Conservation (phyloP, 495 filamentous ascomycete genomes). For the Talaromyces nanjingensis region DNA sequence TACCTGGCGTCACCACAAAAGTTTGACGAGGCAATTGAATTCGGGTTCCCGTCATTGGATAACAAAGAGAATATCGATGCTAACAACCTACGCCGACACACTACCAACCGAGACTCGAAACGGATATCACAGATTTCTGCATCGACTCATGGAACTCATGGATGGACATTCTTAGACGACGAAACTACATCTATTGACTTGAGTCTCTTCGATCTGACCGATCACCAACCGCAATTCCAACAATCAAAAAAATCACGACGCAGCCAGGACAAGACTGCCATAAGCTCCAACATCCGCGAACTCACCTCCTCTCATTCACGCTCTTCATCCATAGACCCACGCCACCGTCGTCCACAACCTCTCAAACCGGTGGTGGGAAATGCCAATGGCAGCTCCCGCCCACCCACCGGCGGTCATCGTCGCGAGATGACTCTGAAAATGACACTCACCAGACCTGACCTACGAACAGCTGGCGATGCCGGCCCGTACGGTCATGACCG, state of each 20-base stretch:
- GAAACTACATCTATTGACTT: conserved; percentile 27
- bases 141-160: conserved; percentile 5
- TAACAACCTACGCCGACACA: background rate
- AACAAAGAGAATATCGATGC: conserved; percentile 23
- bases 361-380: background rate
- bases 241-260: background rate
- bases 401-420: conserved; percentile 23
- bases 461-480: conserved; percentile 59
- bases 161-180: conserved; percentile 39
- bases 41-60: conserved; percentile 71
- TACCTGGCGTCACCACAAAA: conserved; percentile 88
- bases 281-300: background rate
- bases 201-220: conserved; percentile 1
- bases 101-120: background rate
- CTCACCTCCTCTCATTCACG: background rate
- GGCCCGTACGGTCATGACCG: conserved; percentile 43
- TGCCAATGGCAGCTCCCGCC: background rate
- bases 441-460: conserved; percentile 85
- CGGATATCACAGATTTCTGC: conserved; percentile 7
- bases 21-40: conserved; percentile 91
- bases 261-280: background rate
- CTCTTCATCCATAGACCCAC: background rate
- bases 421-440: conserved; percentile 94
- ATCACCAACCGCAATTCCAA: background rate
- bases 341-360: conserved; percentile 6